Percentiles rank a stretch among this genome's conserved stretches.
These are phyloP conservation scores for Wallacemonas sp. DNA, from an alignment of 208 protist genomes.

Conservation along the genomic window DNA sequence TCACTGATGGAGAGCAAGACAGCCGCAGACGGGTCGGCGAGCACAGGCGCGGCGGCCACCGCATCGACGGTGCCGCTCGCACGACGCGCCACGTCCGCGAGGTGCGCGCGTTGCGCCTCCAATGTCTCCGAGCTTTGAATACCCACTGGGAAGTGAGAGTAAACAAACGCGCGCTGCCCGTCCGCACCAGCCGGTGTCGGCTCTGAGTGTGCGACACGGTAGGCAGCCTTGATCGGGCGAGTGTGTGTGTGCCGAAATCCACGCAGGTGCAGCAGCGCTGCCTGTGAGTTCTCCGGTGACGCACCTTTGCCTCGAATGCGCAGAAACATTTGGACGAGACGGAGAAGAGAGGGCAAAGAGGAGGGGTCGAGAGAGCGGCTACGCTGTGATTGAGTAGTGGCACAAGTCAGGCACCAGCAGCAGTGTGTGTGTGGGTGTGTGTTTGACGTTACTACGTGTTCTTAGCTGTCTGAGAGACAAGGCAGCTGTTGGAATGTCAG, in stretches of 20 bases:
- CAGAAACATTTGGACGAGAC: constrained; percentile 49
- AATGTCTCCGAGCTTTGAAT: constrained; percentile 27
- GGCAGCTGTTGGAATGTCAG: too few species aligned
- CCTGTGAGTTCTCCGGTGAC: constrained; percentile 85
- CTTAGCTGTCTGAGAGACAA: too few species aligned
- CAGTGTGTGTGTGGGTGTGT: too few species aligned
- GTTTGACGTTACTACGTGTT: too few species aligned
- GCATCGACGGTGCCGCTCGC: neutral
- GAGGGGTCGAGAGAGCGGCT: too few species aligned
- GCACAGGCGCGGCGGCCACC: neutral
- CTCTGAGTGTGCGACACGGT: neutral
- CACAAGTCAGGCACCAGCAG: too few species aligned
- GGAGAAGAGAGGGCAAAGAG: too few species aligned
- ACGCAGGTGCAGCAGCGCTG: constrained; percentile 63
- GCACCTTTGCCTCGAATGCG: constrained; percentile 78
- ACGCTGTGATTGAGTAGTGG: too few species aligned
- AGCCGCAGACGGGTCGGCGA: neutral
- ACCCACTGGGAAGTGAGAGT: constrained; percentile 61
- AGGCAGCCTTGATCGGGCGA: neutral
- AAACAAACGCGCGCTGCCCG: constrained; percentile 25
- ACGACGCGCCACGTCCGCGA: neutral
- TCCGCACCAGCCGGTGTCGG: neutral
- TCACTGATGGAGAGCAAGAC: neutral
- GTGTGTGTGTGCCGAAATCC: constrained; percentile 72
- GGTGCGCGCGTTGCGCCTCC: neutral